Conservation (phyloP, 176 grass and related monocot genomes). For the Eragrostis curvula region DNA sequence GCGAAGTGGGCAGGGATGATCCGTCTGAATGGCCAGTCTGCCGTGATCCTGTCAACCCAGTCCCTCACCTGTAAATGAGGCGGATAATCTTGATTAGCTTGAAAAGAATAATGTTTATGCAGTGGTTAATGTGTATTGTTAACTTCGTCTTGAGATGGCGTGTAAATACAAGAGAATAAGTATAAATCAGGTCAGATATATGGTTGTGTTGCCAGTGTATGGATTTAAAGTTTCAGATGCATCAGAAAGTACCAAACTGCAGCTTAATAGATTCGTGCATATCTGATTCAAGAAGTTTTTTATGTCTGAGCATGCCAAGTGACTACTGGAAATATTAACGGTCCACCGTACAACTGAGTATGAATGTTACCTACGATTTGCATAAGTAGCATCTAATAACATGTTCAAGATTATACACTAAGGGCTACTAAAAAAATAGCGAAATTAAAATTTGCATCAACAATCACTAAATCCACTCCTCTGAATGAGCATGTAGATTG, state of each 20-base stretch:
- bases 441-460: neutral
- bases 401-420: neutral
- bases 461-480: neutral
- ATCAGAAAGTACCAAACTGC: neutral
- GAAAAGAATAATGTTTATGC: neutral
- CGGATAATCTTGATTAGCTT: neutral
- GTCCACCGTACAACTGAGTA: neutral
- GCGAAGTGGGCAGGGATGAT: slow-evolving; percentile 82
- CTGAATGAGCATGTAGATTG: neutral
- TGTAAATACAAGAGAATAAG: neutral
- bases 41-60: slow-evolving; percentile 72
- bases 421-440: neutral
- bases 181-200: neutral
- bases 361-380: neutral
- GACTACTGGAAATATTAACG: neutral
- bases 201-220: neutral
- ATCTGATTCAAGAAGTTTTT: neutral
- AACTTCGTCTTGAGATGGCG: neutral
- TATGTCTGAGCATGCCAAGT: neutral
- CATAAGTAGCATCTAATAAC: neutral
- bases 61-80: slow-evolving; percentile 62
- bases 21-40: slow-evolving; percentile 65
- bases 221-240: neutral
- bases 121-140: neutral
- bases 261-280: neutral